Conservation (phyloP, 140 eudicot species). For the Flaveria floridana region DNA sequence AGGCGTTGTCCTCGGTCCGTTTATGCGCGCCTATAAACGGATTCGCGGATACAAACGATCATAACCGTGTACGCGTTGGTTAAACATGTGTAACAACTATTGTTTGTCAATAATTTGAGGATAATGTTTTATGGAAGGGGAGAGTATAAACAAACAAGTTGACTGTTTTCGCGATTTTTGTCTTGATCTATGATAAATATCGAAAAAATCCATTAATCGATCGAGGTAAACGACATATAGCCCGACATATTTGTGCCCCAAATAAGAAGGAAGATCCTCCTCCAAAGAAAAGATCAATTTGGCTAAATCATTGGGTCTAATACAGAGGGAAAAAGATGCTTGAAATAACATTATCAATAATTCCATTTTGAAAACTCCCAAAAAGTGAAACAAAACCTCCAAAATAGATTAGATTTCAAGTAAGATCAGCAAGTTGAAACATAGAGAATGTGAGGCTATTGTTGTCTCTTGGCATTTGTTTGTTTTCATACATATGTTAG, state of each 20-base stretch:
- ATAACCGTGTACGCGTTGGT: constrained; percentile 39
- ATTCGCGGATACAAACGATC: constrained; percentile 30
- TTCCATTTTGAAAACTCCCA: constrained; percentile 29
- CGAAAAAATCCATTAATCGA: constrained; percentile 18
- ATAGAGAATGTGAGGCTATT: constrained; percentile 30
- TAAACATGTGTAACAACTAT: constrained; percentile 6
- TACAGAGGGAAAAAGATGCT: constrained; percentile 33
- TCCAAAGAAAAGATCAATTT: constrained; percentile 44
- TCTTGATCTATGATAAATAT: constrained; percentile 22
- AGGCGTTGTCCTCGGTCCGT: constrained; percentile 49
- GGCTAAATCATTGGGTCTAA: constrained; percentile 39
- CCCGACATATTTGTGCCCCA: constrained; percentile 51
- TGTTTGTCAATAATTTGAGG: constrained; percentile 24
- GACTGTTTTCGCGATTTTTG: constrained; percentile 31
- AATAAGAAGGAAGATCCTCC: constrained; percentile 59
- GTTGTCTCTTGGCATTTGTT: constrained; percentile 31
- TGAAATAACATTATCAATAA: constrained; percentile 29
- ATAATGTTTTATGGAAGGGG: constrained; percentile 20
- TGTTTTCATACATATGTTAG: constrained; percentile 11
- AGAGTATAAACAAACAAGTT: constrained; percentile 23
- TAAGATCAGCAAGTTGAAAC: constrained; percentile 28
- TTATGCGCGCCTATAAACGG: constrained; percentile 34
- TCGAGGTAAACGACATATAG: constrained; percentile 40
- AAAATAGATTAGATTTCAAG: constrained; percentile 32
- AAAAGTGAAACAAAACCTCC: constrained; percentile 29